These are phyloP conservation scores for Metschnikowia chrysomelidarum DNA, from an alignment of 805 yeast species.

Conservation along the genomic window DNA sequence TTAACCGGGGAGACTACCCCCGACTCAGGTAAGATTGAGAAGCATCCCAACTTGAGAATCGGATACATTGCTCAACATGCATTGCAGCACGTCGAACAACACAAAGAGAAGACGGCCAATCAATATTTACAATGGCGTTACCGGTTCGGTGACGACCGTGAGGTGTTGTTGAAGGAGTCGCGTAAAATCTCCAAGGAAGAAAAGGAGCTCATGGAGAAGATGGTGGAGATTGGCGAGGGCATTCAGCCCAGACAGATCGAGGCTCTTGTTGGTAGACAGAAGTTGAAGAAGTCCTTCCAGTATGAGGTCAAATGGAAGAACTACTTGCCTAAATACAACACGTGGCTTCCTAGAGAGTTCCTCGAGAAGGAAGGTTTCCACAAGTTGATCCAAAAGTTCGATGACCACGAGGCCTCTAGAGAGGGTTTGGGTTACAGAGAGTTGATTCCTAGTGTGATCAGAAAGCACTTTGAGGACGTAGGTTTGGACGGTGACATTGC, in stretches of 20 bases:
- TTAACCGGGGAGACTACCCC: slow-evolving; percentile 92
- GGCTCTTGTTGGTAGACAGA: slow-evolving; percentile 96
- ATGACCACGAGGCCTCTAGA: slow-evolving; percentile 48
- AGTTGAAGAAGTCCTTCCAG: slow-evolving; percentile 93
- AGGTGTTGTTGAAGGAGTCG: slow-evolving; percentile 85
- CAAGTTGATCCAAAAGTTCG: slow-evolving; percentile 44
- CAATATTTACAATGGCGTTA: slow-evolving; percentile 99
- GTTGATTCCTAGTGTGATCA: slow-evolving; percentile 82
- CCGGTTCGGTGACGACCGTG: slow-evolving; percentile 97
- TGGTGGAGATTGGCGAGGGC: slow-evolving; percentile 81
- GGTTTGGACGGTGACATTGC: slow-evolving; percentile 98
- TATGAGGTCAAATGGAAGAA: slow-evolving; percentile 93
- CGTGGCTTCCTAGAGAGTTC: slow-evolving; percentile 87
- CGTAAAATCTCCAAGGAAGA: slow-evolving; percentile 80
- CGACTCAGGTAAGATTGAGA: slow-evolving; percentile 84
- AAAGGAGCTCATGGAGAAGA: slow-evolving; percentile 70
- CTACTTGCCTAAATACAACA: slow-evolving; percentile 90
- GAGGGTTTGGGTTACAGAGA: slow-evolving; percentile 52
- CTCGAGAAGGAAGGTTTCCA: slow-evolving; percentile 56
- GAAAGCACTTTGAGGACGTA: slow-evolving; percentile 96
- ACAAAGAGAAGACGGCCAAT: slow-evolving; percentile 95
- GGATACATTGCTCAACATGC: slow-evolving; percentile 99
- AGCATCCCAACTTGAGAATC: slow-evolving; percentile 96
- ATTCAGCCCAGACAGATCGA: slow-evolving; percentile 85
- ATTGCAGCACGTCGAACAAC: slow-evolving; percentile 93